phyloP scores from a whole-genome alignment of 768 basidiomycete species.

The Collybiopsis luxurians region DNA sequence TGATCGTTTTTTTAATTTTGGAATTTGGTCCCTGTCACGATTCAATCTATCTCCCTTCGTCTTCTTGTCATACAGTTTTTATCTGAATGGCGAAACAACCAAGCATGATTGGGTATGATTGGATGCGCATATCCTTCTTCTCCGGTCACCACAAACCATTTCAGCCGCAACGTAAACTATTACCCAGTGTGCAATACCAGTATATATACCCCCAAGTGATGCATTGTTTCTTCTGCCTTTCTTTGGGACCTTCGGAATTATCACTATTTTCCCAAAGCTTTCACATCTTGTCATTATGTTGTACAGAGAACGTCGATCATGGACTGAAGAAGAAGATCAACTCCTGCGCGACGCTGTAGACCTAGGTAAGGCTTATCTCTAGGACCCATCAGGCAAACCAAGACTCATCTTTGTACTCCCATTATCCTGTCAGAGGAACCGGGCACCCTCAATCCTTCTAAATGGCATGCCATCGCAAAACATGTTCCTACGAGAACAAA shows the following conservation, averaged over 20 bases:
- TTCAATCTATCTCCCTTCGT: too few relatives aligned
- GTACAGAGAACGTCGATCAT: constrained; percentile 43
- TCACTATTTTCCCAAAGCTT: neutral
- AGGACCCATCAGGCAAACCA: neutral
- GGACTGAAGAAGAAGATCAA: constrained; percentile 51
- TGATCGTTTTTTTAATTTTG: too few relatives aligned
- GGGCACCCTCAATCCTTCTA: constrained; percentile 55
- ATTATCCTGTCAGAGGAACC: constrained; percentile 45
- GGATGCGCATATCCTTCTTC: too few relatives aligned
- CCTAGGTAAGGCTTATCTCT: constrained; percentile 31
- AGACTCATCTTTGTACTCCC: constrained; percentile 9
- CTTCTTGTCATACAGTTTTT: too few relatives aligned
- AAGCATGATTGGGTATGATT: too few relatives aligned
- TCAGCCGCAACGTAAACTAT: too few relatives aligned
- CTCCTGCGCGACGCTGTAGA: constrained; percentile 49
- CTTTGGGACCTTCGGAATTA: neutral
- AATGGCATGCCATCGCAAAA: constrained; percentile 61
- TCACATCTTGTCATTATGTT: neutral
- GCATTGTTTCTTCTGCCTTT: too few relatives aligned
- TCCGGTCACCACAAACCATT: too few relatives aligned
- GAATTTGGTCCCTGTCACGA: too few relatives aligned
- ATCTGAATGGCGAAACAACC: too few relatives aligned
- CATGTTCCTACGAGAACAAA: constrained; percentile 61
- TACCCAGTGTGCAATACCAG: too few relatives aligned
- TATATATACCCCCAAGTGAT: too few relatives aligned